phyloP scores from a whole-genome alignment of 768 basidiomycete genomes.

The Xerocomus spinulosus region DNA sequence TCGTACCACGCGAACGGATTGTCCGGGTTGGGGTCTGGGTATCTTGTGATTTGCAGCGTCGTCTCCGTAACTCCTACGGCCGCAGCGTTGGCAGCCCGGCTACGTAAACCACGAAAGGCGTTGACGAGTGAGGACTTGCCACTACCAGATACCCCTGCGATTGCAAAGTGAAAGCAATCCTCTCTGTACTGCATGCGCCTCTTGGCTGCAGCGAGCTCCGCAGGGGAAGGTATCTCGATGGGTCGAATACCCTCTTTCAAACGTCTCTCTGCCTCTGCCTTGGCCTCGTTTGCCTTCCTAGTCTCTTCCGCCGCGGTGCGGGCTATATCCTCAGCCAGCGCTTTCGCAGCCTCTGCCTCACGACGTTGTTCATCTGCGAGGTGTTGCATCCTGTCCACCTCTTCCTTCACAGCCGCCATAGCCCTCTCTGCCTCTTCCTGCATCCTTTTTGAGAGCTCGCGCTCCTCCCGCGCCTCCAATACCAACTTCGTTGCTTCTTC shows the following conservation, averaged over 20 bases:
- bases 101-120: slow-evolving; percentile 31
- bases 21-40: slow-evolving; percentile 11
- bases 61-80: slow-evolving; percentile 20
- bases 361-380: slow-evolving; percentile 19
- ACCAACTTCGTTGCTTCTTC: slow-evolving; percentile 16
- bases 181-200: slow-evolving; percentile 23
- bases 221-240: slow-evolving; percentile 8
- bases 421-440: slow-evolving; percentile 16
- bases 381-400: slow-evolving; percentile 6
- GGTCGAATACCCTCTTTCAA: too few relatives aligned
- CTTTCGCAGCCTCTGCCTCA: slow-evolving; percentile 14
- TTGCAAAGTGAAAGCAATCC: slow-evolving; percentile 30
- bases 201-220: slow-evolving; percentile 14
- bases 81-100: slow-evolving; percentile 10
- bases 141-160: slow-evolving; percentile 32
- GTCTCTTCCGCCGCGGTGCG: slow-evolving; percentile 17
- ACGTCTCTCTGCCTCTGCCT: slow-evolving; percentile 12
- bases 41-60: slow-evolving; percentile 12
- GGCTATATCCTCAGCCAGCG: slow-evolving; percentile 12
- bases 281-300: slow-evolving; percentile 13
- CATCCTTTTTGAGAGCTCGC: slow-evolving; percentile 7
- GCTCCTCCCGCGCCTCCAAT: slow-evolving; percentile 12
- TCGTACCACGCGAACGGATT: slow-evolving; percentile 23
- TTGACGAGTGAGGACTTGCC: slow-evolving; percentile 38
- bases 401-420: slow-evolving; percentile 10